These are phyloP conservation scores for Punctularia strigosozonata DNA, from an alignment of 768 basidiomycete genomes.

Conservation along the genomic window DNA sequence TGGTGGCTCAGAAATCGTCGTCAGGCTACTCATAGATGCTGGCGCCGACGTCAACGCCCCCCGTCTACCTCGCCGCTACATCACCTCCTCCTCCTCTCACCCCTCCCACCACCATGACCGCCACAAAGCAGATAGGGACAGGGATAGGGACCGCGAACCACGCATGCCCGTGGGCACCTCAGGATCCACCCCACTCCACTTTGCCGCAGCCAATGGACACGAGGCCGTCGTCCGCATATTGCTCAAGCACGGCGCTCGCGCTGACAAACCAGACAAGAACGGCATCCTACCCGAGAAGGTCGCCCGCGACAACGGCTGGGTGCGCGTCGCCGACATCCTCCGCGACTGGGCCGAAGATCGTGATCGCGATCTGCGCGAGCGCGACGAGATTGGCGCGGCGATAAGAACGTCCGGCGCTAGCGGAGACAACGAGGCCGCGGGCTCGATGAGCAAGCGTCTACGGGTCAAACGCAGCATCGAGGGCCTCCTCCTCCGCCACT, in stretches of 20 bases:
- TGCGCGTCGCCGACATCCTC: slow-evolving; percentile 65
- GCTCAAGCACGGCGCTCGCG: slow-evolving; percentile 74
- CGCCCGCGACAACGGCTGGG: slow-evolving; percentile 70
- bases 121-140: too few relatives aligned
- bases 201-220: slow-evolving; percentile 94
- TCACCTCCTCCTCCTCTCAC: slow-evolving; percentile 5
- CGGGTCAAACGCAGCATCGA: slow-evolving; percentile 75
- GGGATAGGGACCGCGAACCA: too few relatives aligned
- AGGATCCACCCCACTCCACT: slow-evolving; percentile 94
- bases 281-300: slow-evolving; percentile 80
- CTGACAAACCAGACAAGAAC: slow-evolving; percentile 81
- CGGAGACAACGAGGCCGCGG: slow-evolving; percentile 6
- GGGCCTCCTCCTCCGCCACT: slow-evolving; percentile 28
- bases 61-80: slow-evolving; percentile 33
- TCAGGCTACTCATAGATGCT: slow-evolving; percentile 77
- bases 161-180: slow-evolving; percentile 71
- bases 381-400: slow-evolving; percentile 20
- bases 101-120: slow-evolving; percentile 29
- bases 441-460: slow-evolving; percentile 25
- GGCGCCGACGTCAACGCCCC: slow-evolving; percentile 99
- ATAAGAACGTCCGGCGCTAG: slow-evolving; percentile 8
- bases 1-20: slow-evolving; percentile 81
- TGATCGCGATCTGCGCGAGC: slow-evolving; percentile 48
- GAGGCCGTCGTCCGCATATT: slow-evolving; percentile 64
- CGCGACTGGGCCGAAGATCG: slow-evolving; percentile 54